A percentile compares a stretch with the other conserved stretches of the same genome.
phyloP scores from a whole-genome alignment of 441 rosid species.

The Corymbia citriodora region DNA sequence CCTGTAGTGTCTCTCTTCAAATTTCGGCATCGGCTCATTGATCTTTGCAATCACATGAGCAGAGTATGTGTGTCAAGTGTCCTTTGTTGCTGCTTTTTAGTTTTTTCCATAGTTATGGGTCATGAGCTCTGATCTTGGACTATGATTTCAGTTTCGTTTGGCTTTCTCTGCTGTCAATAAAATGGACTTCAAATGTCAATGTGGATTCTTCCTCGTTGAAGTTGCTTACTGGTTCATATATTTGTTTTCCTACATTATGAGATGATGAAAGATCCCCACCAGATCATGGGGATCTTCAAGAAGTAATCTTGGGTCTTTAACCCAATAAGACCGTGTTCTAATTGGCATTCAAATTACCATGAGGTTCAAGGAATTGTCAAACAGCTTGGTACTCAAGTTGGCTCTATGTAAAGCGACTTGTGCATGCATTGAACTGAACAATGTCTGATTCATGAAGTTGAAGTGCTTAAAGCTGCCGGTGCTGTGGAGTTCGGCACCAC shows the following conservation, averaged over 20 bases:
- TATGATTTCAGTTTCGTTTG: not conserved
- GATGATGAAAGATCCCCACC: not conserved
- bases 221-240: not conserved
- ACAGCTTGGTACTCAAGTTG: not conserved
- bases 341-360: not conserved
- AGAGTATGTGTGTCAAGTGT: not conserved
- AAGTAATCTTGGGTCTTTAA: not conserved
- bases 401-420: not conserved
- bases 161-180: not conserved
- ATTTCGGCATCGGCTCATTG: not conserved
- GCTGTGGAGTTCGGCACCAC: not conserved
- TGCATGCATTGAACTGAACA: not conserved
- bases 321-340: not conserved
- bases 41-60: not conserved
- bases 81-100: not conserved
- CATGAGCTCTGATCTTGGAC: not conserved
- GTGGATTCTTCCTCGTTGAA: not conserved
- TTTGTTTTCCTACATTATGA: not conserved
- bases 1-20: not conserved
- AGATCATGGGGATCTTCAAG: not conserved
- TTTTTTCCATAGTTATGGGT: not conserved
- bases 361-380: not conserved
- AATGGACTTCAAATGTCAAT: not conserved
- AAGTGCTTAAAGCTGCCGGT: not conserved
- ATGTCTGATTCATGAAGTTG: not conserved